Percentiles rank a stretch among this genome's conserved stretches.
Conservation (phyloP, 805 yeast genomes). For the Ogataea allantospora region DNA sequence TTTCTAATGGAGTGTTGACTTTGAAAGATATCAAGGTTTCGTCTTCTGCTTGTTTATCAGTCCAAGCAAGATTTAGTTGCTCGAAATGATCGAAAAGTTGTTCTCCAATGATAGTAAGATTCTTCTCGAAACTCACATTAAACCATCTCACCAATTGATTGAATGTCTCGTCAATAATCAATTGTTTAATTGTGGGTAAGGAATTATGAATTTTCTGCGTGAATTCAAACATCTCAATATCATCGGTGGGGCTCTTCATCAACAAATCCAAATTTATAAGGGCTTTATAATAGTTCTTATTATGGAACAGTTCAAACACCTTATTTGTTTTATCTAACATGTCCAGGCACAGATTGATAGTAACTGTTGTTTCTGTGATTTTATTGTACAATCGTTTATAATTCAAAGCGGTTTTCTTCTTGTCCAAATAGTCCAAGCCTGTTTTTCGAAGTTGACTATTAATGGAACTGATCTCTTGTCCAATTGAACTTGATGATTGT, state of each 20-base stretch:
- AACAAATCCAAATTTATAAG: constrained; percentile 78
- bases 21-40: constrained; percentile 53
- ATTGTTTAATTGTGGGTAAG: constrained; percentile 69
- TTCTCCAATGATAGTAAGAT: constrained; percentile 57
- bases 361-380: constrained; percentile 67
- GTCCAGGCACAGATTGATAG: constrained; percentile 70
- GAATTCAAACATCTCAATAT: constrained; percentile 66
- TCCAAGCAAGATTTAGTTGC: constrained; percentile 61
- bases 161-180: constrained; percentile 73
- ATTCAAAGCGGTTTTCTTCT: constrained; percentile 58
- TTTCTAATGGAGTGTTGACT: constrained; percentile 84
- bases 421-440: constrained; percentile 60
- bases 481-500: constrained; percentile 52
- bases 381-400: constrained; percentile 63
- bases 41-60: constrained; percentile 41
- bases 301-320: constrained; percentile 75
- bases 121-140: constrained; percentile 56
- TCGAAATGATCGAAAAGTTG: constrained; percentile 53
- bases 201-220: constrained; percentile 70
- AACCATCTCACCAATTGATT: constrained; percentile 66
- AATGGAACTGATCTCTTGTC: constrained; percentile 54
- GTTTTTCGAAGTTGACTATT: constrained; percentile 58
- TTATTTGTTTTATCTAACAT: constrained; percentile 84
- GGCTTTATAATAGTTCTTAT: constrained; percentile 79
- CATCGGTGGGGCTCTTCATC: constrained; percentile 63